A percentile compares a stretch with the other conserved stretches of the same genome.
These are phyloP conservation scores for Hordeum marinum DNA, from an alignment of 176 grass and related monocot species.

Conservation along the genomic window DNA sequence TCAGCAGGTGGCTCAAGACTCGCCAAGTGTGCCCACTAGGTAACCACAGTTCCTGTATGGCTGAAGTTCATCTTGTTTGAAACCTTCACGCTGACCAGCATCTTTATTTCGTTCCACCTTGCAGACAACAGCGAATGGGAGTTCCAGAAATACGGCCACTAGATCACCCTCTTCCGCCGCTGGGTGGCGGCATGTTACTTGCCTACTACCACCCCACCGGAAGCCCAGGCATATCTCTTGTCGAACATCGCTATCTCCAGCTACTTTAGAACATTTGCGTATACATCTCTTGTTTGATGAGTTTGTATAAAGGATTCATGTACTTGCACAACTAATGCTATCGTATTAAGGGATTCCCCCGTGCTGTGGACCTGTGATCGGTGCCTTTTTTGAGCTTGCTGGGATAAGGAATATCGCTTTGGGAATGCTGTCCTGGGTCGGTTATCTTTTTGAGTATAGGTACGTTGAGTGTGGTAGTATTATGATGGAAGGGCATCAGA, in stretches of 20 bases:
- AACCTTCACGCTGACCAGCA: background rate
- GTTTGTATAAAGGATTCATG: slow-evolving; percentile 14
- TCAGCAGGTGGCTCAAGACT: slow-evolving; percentile 99
- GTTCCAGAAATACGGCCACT: slow-evolving; percentile 99
- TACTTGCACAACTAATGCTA: slow-evolving; percentile 10
- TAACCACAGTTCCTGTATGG: slow-evolving; percentile 9
- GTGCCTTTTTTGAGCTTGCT: background rate
- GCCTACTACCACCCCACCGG: background rate
- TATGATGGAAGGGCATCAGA: background rate
- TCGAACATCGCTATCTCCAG: background rate
- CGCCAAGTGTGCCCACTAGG: slow-evolving; percentile 99
- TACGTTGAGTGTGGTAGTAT: background rate
- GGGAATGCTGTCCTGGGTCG: background rate
- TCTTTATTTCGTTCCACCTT: background rate
- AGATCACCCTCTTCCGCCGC: background rate
- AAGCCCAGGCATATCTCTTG: background rate
- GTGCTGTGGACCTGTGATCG: background rate
- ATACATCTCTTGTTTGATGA: slow-evolving; percentile 9
- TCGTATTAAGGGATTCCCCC: background rate
- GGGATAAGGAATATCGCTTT: background rate
- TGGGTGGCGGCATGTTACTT: background rate
- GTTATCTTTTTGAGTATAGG: background rate
- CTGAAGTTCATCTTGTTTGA: background rate
- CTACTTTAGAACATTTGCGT: slow-evolving; percentile 22
- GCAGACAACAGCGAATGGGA: slow-evolving; percentile 99